Base-by-base conservation (phyloP, 164 flowering plant genomes). In the Nymphaea thermarum region DNA sequence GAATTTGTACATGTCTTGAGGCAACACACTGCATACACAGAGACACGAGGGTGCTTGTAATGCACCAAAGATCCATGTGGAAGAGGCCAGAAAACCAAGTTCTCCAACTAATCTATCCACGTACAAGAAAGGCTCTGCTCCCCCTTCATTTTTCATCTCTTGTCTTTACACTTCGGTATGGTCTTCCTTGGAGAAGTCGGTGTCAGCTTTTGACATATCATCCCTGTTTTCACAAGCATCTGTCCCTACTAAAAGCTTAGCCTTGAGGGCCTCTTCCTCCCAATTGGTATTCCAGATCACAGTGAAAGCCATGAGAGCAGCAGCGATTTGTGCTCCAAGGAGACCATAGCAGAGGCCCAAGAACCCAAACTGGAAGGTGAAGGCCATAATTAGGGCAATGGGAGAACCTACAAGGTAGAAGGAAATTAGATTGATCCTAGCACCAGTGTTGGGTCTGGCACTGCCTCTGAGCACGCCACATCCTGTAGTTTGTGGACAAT, bases 401-500 rank as follows among this genome's bases (percentile, higher is more conserved):
- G 97, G 98, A 12, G 88, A 73, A 2, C 98, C 97, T 68, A 93
- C 88, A 77, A 93, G 42, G 81, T 93, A 93, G 67, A 93, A 93
- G 2, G 98, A 82, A 77, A 71, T 84, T 65, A 93, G 85, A 72
- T 93, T 93, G 17, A 93, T 85, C 17, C 78, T 69, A 4, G 93
- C 98, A 2, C 88, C 93, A 4, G 81, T 63, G 0, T 83, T 68
- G 0, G 95, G 96, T 79, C 97, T 79, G 12, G 96, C 98, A 42
- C 86, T 83, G 15, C 97, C 98, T 14, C 97, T 72, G 0, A 93
- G 86, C 5, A 87, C 85, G 59, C 98, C 98, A 69, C 96, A 91
- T 41, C 93, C 82, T 4, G 98, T 88, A 6, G 98, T 93, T 55
- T 93, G 96, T 3, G 98, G 97, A 67, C 97, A 91, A 70, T 93